phyloP scores from a whole-genome alignment of 208 protist species.

The Histomonas meleagridis region DNA sequence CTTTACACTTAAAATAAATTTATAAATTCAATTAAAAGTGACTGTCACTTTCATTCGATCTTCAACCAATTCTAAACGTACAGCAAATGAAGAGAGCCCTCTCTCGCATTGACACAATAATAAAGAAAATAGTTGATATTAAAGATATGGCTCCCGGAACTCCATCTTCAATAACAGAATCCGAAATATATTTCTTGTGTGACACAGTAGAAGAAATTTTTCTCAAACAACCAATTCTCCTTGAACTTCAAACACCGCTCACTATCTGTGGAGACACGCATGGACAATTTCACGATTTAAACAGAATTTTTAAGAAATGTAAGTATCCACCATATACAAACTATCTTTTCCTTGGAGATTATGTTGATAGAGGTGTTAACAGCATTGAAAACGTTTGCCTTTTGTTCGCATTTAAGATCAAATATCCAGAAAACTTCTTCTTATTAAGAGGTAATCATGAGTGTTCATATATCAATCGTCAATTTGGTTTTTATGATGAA shows the following conservation, averaged over 20 bases:
- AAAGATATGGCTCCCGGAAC: neutral
- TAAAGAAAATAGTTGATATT: neutral
- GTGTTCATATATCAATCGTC: neutral
- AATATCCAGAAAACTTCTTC: neutral
- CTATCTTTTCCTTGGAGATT: slow-evolving; percentile 34
- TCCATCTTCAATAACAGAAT: neutral
- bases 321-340: neutral
- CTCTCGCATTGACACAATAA: neutral
- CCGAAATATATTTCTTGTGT: neutral
- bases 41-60: too few relatives aligned
- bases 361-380: neutral
- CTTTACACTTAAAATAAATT: too few relatives aligned
- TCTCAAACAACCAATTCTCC: neutral
- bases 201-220: neutral
- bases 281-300: slow-evolving; percentile 37
- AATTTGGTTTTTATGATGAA: slow-evolving; percentile 96
- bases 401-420: neutral
- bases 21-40: too few relatives aligned
- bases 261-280: neutral
- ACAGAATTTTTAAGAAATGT: neutral
- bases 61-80: too few relatives aligned
- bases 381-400: neutral
- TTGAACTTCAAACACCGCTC: neutral
- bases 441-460: slow-evolving; percentile 23
- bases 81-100: too few relatives aligned